Conservation (phyloP, 306 rosid species). For the Inga laurina region DNA sequence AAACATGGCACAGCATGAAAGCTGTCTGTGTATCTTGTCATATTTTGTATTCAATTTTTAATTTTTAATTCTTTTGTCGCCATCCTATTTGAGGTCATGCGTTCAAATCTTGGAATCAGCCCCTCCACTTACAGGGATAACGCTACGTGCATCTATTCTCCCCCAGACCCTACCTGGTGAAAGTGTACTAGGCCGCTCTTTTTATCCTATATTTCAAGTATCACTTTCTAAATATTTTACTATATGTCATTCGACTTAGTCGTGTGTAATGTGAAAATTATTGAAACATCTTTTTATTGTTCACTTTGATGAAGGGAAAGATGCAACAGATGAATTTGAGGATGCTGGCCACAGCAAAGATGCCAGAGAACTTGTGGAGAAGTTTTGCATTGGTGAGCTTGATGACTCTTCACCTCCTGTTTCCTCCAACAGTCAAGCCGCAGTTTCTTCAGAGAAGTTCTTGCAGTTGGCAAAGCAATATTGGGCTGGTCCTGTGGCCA, state of each 20-base stretch:
- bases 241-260: neutral
- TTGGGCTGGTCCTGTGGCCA: constrained; percentile 61
- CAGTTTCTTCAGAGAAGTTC: constrained; percentile 39
- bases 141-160: too few species aligned
- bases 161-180: too few species aligned
- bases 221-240: neutral
- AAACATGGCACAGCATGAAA: neutral
- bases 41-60: neutral
- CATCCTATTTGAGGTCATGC: too few species aligned
- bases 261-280: neutral
- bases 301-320: constrained; percentile 55
- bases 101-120: too few species aligned
- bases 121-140: too few species aligned
- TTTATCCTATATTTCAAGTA: neutral
- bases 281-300: constrained; percentile 25
- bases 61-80: neutral
- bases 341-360: constrained; percentile 87
- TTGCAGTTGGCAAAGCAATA: constrained; percentile 53
- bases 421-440: constrained; percentile 34
- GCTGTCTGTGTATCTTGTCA: neutral
- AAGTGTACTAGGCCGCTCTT: too few species aligned
- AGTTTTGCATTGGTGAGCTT: constrained; percentile 69
- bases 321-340: constrained; percentile 91
- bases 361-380: constrained; percentile 73
- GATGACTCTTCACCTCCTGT: constrained; percentile 54